Conservation (phyloP, 225 moss, liverwort and hornwort species). For the Climacium dendroides region DNA sequence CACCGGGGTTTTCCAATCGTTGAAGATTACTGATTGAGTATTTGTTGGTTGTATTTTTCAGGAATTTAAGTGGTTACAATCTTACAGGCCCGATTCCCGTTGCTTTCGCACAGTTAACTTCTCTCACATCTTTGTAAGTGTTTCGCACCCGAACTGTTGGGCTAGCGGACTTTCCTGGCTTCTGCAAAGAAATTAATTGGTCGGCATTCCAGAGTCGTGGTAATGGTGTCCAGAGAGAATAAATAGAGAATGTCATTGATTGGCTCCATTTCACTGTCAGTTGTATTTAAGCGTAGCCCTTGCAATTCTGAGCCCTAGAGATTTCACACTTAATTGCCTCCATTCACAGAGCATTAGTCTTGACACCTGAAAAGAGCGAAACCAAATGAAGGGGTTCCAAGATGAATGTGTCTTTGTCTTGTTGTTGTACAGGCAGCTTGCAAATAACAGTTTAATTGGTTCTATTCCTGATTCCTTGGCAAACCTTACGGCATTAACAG, state of each 20-base stretch:
- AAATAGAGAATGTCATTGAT: neutral
- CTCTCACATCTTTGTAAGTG: slow-evolving; percentile 17
- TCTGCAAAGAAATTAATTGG: neutral
- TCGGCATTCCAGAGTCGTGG: neutral
- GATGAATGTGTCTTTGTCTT: no score
- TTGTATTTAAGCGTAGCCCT: no score
- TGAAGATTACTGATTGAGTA: neutral
- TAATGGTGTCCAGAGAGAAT: neutral
- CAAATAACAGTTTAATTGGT: no score
- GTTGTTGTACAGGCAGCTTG: no score
- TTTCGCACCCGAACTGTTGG: neutral
- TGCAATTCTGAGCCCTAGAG: no score
- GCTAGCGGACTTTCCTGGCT: no score
- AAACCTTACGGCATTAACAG: no score
- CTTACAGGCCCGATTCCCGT: slow-evolving; percentile 13
- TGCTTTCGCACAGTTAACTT: neutral
- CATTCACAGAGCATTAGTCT: no score
- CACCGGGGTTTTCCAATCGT: neutral
- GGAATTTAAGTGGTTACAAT: slow-evolving; percentile 2
- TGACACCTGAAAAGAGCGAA: no score
- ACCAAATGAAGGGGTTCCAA: no score
- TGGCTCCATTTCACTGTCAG: neutral
- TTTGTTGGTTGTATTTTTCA: neutral
- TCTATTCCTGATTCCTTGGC: no score
- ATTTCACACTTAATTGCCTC: no score